These are phyloP conservation scores for Exophiala lecanii-corni DNA, from an alignment of 2,329 filamentous ascomycete species.

Conservation along the genomic window DNA sequence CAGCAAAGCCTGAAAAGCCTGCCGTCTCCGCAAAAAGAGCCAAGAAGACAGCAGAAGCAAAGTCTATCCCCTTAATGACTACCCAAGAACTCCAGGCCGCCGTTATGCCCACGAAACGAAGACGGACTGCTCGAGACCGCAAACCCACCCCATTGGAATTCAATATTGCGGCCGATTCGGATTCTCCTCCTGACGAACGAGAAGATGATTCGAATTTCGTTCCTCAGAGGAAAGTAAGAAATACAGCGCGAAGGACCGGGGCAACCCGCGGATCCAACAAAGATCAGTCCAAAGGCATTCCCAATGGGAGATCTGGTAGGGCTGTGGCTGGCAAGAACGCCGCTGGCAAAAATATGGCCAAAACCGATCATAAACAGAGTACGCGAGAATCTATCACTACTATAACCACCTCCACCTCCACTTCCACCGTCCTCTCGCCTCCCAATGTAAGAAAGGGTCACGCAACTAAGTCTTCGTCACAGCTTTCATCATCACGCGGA, in stretches of 20 bases:
- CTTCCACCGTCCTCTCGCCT: constrained; percentile 20
- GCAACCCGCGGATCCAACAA: no score
- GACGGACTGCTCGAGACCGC: constrained; percentile 8
- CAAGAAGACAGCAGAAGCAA: constrained; percentile 7
- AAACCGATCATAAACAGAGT: constrained; percentile 19
- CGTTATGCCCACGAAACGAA: constrained; percentile 18
- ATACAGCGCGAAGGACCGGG: background rate
- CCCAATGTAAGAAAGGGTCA: constrained; percentile 17
- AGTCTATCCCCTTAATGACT: constrained; percentile 11
- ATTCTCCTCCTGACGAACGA: constrained; percentile 8
- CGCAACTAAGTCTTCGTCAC: constrained; percentile 26
- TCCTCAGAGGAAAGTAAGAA: constrained; percentile 13
- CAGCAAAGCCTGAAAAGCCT: constrained; percentile 1
- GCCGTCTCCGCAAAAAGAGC: background rate
- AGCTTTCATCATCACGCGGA: constrained; percentile 12
- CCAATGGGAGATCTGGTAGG: constrained; percentile 7
- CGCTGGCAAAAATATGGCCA: constrained; percentile 1
- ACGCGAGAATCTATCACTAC: constrained; percentile 21
- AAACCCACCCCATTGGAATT: constrained; percentile 10
- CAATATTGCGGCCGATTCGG: constrained; percentile 22
- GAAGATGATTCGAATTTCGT: constrained; percentile 24
- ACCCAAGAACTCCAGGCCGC: constrained; percentile 19
- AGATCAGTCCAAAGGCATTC: no score
- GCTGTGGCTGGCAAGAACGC: background rate
- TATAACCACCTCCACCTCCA: constrained; percentile 19